Base-by-base conservation (phyloP, 805 yeast species). In the Wickerhamiella azymoides region DNA sequence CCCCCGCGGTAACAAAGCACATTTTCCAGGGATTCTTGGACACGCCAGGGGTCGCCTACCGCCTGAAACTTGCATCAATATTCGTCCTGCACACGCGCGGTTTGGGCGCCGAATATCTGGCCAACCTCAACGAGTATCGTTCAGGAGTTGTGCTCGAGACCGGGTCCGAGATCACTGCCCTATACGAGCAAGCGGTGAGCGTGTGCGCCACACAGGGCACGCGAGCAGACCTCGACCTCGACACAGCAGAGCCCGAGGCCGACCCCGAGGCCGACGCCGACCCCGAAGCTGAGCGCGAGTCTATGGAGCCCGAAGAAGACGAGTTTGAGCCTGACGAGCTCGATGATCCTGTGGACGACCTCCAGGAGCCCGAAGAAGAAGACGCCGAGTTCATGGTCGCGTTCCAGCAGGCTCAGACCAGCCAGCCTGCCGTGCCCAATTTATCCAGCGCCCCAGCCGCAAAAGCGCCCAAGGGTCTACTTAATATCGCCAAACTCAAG, bases 61-160 rank as follows among this genome's bases (percentile, higher is more conserved):
- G 45, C 11, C 45, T 42, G 19, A 42, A 42, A 17, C 45, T 42
- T 10, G 45, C 40, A 3, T 42, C 39, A 37, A 24, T 42, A 14
- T 42, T 36, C 4, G 17, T 27, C 7, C 36, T 39, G 13, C 9
- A 35, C n/a, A 21, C 25, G 26, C 25, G 38, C 27, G 32, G 24
- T 2, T 25, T 41, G 13, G 28, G 19, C 16, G 32, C 26, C 5
- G 16, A 24, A 14, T n/a, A 16, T 25, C 7, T 36, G 33, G 30
- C 13, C 21, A 8, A 26, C 5, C 39, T 42, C 19, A 27, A 26
- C 2, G 40, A 35, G 27, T 42, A 42, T 21, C 38, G 30, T 4
- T 9, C 13, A 13, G 27, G 14, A 11, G 33, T 27, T 3, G 40
- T 5, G 5, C 10, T 26, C 1, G 40, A 35, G 28, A 10, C 27